A percentile compares a stretch with the other conserved stretches of the same genome.
These are phyloP conservation scores for Citrullus colocynthis DNA, from an alignment of 306 rosid genomes.

Conservation along the genomic window DNA sequence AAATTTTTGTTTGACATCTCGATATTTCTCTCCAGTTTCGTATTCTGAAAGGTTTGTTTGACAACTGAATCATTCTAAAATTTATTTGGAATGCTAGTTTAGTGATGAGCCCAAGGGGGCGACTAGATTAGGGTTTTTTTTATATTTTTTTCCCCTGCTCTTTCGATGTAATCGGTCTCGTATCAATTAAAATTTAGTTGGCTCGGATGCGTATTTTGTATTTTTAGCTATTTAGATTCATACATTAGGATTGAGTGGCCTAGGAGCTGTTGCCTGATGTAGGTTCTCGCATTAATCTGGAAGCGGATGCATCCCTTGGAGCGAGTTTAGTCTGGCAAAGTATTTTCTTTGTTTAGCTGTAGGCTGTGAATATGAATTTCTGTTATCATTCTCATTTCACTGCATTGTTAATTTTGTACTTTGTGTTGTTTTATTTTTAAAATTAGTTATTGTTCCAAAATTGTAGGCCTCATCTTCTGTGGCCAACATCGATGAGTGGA, in stretches of 20 bases:
- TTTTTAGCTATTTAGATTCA: not conserved
- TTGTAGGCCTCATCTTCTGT: constrained; percentile 77
- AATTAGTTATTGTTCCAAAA: not conserved
- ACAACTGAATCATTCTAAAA: not conserved
- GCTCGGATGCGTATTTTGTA: not conserved
- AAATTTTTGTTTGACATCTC: not conserved
- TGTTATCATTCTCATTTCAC: no score
- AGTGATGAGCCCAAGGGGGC: not conserved
- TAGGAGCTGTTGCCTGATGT: not conserved
- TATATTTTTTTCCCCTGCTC: not conserved
- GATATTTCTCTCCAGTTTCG: not conserved
- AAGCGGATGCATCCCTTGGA: not conserved
- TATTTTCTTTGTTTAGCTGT: not conserved
- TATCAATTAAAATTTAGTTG: not conserved
- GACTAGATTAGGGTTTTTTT: not conserved
- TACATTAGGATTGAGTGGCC: not conserved
- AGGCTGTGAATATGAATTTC: not conserved
- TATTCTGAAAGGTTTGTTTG: not conserved
- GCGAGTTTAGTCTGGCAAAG: not conserved
- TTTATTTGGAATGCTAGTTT: not conserved
- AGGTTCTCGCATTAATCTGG: not conserved
- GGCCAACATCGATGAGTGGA: constrained; percentile 96
- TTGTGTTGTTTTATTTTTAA: not conserved
- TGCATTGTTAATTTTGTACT: not conserved
- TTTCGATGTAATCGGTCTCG: not conserved